Evolutionary conservation across 768 basidiomycete species (phyloP).

Genomic region (Suillus subluteus): DNA sequence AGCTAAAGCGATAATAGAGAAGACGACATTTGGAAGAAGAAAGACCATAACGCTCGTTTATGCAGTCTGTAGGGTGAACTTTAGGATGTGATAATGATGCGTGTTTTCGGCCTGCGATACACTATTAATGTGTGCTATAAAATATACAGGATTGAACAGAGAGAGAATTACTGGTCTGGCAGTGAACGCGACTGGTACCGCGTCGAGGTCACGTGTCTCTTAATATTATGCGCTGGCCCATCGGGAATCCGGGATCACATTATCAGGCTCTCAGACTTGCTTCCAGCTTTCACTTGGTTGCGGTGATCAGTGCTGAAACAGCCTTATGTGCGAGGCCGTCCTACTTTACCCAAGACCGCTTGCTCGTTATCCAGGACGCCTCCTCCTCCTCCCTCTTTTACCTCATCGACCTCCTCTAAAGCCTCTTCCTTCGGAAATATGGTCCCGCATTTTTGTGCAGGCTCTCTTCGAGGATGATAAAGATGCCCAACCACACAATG

Average conservation of each 20-base stretch:
- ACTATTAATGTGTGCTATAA: neutral
- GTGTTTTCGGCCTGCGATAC: neutral
- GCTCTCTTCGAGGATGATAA: constrained; percentile 26
- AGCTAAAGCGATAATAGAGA: neutral
- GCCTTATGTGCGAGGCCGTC: constrained; percentile 42
- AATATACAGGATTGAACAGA: neutral
- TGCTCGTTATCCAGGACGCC: constrained; percentile 56
- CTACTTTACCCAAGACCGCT: constrained; percentile 72
- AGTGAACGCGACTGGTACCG: neutral
- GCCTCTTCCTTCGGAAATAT: constrained; percentile 70
- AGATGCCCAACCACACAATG: constrained; percentile 10
- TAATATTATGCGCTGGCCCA: neutral
- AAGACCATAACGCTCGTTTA: neutral
- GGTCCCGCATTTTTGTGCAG: constrained; percentile 61
- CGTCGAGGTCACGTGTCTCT: constrained; percentile 6
- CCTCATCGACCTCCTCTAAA: constrained; percentile 54
- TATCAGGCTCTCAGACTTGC: neutral
- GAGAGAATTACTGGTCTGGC: neutral
- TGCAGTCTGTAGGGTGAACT: neutral
- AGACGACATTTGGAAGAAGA: neutral
- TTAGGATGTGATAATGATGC: neutral
- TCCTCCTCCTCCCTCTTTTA: constrained; percentile 71
- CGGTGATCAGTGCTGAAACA: neutral
- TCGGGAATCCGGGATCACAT: neutral
- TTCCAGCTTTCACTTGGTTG: constrained; percentile 3